Evolutionary conservation across 2,329 filamentous ascomycete genomes (phyloP).

Genomic region (Beauveria sp.): DNA sequence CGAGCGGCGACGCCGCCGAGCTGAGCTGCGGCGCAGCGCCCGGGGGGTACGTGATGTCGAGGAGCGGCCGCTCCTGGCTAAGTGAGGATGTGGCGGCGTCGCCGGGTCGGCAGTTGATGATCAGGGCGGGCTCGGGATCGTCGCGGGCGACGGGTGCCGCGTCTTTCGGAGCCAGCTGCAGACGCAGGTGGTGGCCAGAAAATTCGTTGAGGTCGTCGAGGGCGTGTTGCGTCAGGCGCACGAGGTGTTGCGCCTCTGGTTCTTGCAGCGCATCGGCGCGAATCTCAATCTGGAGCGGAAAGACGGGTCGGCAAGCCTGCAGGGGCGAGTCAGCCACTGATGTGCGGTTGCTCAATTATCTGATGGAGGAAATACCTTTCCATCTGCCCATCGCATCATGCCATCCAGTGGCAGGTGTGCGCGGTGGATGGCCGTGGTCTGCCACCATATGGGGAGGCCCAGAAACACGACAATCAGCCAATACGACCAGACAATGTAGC

Average conservation of each 20-base stretch:
- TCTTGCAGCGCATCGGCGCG: constrained; percentile 59
- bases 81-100: constrained; percentile 55
- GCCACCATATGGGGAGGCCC: constrained; percentile 92
- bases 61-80: constrained; percentile 59
- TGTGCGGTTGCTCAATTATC: no score
- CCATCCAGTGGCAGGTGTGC: constrained; percentile 73
- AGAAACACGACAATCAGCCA: constrained; percentile 80
- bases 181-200: constrained; percentile 70
- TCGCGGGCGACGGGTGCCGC: constrained; percentile 24
- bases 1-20: constrained; percentile 64
- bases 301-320: constrained; percentile 79
- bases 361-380: constrained; percentile 51
- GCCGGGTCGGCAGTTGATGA: constrained; percentile 61
- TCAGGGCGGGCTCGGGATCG: constrained; percentile 52
- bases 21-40: constrained; percentile 59
- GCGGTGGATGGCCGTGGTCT: constrained; percentile 86
- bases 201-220: constrained; percentile 85
- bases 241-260: constrained; percentile 62
- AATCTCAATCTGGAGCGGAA: constrained; percentile 76
- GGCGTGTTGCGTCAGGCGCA: constrained; percentile 75
- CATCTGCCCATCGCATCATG: constrained; percentile 90
- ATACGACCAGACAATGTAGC: constrained; percentile 74
- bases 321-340: background rate
- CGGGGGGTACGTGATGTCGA: constrained; percentile 71
- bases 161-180: constrained; percentile 26